phyloP scores from a whole-genome alignment of 2,329 filamentous ascomycete species.

The Sordariomycetes sp. region DNA sequence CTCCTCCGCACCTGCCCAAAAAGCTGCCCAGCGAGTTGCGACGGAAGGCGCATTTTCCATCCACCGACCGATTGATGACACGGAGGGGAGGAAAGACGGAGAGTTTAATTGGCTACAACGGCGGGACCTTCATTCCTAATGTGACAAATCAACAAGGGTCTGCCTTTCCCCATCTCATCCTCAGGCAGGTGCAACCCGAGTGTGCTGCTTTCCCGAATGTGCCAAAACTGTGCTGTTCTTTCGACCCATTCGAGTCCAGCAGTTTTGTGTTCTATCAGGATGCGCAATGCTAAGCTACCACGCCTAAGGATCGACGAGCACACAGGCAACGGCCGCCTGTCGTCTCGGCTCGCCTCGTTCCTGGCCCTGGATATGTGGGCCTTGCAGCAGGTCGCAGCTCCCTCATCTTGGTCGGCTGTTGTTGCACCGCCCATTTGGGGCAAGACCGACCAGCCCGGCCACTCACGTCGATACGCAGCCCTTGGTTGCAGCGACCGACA shows the following conservation, averaged over 20 bases:
- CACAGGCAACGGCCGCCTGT: neutral
- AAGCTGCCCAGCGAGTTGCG: neutral
- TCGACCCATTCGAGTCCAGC: neutral
- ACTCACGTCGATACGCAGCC: neutral
- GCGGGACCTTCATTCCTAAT: too few species aligned
- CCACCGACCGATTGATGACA: neutral
- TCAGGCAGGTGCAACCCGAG: too few species aligned
- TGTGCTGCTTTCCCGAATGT: too few species aligned
- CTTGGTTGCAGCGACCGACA: too few species aligned
- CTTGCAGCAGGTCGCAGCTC: conserved; percentile 2
- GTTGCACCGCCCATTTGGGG: neutral
- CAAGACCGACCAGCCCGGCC: neutral
- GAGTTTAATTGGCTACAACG: too few species aligned
- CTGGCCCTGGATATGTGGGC: conserved; percentile 1
- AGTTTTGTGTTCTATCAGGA: neutral
- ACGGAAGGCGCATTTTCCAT: neutral
- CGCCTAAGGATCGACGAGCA: neutral
- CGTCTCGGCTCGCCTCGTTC: neutral
- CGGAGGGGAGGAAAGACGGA: too few species aligned
- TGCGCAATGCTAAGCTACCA: neutral
- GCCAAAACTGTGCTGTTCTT: too few species aligned
- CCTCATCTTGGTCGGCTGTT: neutral
- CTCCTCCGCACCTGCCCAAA: neutral
- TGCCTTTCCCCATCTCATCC: too few species aligned
- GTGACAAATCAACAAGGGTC: too few species aligned